These are phyloP conservation scores for Leccinum disarticulatum DNA, from an alignment of 768 basidiomycete species.

Conservation along the genomic window DNA sequence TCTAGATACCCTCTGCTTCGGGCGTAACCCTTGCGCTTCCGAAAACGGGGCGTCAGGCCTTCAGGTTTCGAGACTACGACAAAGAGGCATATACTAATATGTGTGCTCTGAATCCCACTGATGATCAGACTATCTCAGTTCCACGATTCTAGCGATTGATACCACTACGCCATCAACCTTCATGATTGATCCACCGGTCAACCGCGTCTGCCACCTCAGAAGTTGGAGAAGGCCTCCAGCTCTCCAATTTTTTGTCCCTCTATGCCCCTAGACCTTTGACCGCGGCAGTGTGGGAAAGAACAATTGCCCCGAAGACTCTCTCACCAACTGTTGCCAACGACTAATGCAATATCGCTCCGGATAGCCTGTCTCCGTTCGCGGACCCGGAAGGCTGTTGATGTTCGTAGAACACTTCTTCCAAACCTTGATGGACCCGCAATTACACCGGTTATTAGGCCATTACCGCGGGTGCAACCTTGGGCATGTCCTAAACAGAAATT, in stretches of 20 bases:
- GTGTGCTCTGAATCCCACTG: too few species aligned
- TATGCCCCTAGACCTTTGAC: not conserved
- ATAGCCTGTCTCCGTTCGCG: not conserved
- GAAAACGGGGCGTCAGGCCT: not conserved
- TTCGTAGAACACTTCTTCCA: not conserved
- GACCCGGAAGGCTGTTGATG: not conserved
- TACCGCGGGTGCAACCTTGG: too few species aligned
- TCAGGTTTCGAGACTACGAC: not conserved
- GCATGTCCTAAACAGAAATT: too few species aligned
- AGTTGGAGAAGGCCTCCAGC: not conserved
- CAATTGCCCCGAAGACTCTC: not conserved
- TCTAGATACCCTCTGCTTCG: not conserved
- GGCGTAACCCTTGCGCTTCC: not conserved
- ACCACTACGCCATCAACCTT: not conserved
- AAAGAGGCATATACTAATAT: not conserved
- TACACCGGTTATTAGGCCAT: not conserved
- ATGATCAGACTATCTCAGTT: not conserved
- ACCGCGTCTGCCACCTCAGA: not conserved
- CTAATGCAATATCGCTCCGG: not conserved
- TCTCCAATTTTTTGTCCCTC: not conserved
- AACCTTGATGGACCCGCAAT: not conserved
- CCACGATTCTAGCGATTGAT: too few species aligned
- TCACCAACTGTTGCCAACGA: not conserved
- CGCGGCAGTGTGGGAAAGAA: not conserved
- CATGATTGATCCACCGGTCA: slow-evolving; percentile 8